Percentiles rank a stretch among this genome's conserved stretches.
Conservation (phyloP, 2,329 filamentous ascomycete genomes). For the Trichoderma sp. region DNA sequence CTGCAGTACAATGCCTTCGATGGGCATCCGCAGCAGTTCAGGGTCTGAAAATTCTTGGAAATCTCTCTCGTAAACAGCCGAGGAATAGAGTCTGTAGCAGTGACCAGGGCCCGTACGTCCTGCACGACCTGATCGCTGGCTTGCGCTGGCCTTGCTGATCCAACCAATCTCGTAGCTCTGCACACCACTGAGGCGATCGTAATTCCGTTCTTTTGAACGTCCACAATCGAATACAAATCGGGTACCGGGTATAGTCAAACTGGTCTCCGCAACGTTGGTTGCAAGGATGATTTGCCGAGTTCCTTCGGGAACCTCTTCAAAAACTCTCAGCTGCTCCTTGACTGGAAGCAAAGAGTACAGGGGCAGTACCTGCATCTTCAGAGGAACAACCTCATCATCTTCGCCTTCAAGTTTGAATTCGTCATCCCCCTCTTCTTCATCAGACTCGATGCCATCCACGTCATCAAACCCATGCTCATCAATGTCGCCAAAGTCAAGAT, state of each 20-base stretch:
- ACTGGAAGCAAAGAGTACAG: constrained; percentile 92
- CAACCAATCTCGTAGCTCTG: constrained; percentile 94
- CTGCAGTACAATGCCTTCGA: constrained; percentile 89
- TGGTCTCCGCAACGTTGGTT: constrained; percentile 96
- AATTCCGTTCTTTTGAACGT: constrained; percentile 87
- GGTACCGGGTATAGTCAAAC: constrained; percentile 92
- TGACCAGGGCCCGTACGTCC: constrained; percentile 95
- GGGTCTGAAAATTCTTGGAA: constrained; percentile 85
- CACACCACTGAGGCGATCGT: constrained; percentile 83
- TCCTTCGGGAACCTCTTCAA: constrained; percentile 79
- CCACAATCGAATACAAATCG: constrained; percentile 96
- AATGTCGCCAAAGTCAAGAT: constrained; percentile 75
- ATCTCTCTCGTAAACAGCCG: constrained; percentile 87
- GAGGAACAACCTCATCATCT: constrained; percentile 54
- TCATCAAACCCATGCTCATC: constrained; percentile 64
- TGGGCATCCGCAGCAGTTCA: constrained; percentile 86
- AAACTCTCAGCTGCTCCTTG: constrained; percentile 86
- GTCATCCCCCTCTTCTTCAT: constrained; percentile 52
- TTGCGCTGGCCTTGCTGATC: constrained; percentile 97
- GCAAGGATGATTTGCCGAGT: constrained; percentile 85
- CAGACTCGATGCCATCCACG: constrained; percentile 60
- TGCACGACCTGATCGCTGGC: constrained; percentile 88
- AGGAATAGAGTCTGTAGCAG: constrained; percentile 93
- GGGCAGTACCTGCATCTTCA: constrained; percentile 85
- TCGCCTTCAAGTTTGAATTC: constrained; percentile 73